Evolutionary conservation across 2,329 filamentous ascomycete genomes (phyloP).

Genomic region (Metarhizium album): DNA sequence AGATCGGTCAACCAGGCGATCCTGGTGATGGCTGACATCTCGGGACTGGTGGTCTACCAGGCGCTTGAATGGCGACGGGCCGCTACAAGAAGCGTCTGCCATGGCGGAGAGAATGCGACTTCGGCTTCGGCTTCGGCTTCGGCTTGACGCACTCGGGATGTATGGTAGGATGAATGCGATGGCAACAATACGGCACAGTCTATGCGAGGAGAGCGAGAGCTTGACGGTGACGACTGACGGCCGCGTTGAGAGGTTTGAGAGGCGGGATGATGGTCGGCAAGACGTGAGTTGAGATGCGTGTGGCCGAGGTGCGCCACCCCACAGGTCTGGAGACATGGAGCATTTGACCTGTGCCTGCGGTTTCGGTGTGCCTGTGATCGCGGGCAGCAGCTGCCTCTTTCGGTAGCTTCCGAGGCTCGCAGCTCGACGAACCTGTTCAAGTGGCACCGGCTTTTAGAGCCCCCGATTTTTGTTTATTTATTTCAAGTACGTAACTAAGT

Average conservation of each 20-base stretch:
- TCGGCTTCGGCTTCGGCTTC: background rate
- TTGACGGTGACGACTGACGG: no score
- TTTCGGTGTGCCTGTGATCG: background rate
- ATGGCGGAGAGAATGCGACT: slow-evolving; percentile 14
- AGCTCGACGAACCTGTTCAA: background rate
- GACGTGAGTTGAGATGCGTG: no score
- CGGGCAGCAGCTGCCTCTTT: background rate
- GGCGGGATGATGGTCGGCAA: background rate
- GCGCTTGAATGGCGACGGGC: slow-evolving; percentile 31
- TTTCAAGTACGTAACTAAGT: no score
- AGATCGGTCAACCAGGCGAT: slow-evolving; percentile 24
- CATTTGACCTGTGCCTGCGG: background rate
- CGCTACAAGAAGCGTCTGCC: slow-evolving; percentile 32
- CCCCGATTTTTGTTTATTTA: no score
- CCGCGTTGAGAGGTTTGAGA: background rate
- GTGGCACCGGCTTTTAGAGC: background rate
- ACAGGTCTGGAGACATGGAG: background rate
- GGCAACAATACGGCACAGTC: background rate
- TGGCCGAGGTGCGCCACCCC: slow-evolving; percentile 1
- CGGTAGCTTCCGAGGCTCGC: background rate
- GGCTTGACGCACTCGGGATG: background rate
- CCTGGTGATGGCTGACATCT: slow-evolving; percentile 30
- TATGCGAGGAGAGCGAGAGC: no score
- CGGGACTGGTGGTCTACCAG: slow-evolving; percentile 31
- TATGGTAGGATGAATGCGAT: background rate